These are phyloP conservation scores for Melanogaster broomeanus DNA, from an alignment of 768 basidiomycete species.

Conservation along the genomic window DNA sequence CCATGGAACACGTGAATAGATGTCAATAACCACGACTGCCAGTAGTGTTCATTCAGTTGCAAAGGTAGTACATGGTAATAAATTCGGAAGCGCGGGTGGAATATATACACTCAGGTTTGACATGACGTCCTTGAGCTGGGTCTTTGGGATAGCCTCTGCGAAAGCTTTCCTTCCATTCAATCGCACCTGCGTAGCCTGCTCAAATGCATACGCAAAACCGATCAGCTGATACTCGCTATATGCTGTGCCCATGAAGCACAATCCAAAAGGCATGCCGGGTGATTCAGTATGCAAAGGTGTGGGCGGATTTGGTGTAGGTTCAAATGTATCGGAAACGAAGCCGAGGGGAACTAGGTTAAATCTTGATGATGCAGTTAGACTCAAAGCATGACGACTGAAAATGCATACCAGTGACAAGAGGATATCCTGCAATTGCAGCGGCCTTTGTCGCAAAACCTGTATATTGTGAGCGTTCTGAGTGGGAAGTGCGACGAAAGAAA, in stretches of 20 bases:
- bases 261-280: constrained; percentile 44
- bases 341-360: constrained; percentile 41
- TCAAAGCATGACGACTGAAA: neutral
- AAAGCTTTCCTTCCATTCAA: constrained; percentile 48
- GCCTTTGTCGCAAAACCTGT: constrained; percentile 28
- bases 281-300: constrained; percentile 37
- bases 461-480: neutral
- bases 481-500: neutral
- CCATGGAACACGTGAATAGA: neutral
- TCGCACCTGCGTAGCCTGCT: constrained; percentile 57
- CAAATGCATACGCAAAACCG: constrained; percentile 47
- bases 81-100: too few species aligned
- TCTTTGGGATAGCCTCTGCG: constrained; percentile 55
- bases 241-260: constrained; percentile 46
- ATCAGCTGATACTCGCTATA: constrained; percentile 46
- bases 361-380: constrained; percentile 18
- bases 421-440: constrained; percentile 39
- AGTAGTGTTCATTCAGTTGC: neutral
- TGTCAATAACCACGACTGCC: neutral
- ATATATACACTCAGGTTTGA: constrained; percentile 1
- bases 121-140: constrained; percentile 43
- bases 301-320: constrained; percentile 26
- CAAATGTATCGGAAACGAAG: constrained; percentile 35
- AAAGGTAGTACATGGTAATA: too few species aligned
- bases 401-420: constrained; percentile 33